Percentiles rank a stretch among this genome's conserved stretches.
These are phyloP conservation scores for Isoetes engelmannii DNA, from an alignment of 83 land plant genomes.

Conservation along the genomic window DNA sequence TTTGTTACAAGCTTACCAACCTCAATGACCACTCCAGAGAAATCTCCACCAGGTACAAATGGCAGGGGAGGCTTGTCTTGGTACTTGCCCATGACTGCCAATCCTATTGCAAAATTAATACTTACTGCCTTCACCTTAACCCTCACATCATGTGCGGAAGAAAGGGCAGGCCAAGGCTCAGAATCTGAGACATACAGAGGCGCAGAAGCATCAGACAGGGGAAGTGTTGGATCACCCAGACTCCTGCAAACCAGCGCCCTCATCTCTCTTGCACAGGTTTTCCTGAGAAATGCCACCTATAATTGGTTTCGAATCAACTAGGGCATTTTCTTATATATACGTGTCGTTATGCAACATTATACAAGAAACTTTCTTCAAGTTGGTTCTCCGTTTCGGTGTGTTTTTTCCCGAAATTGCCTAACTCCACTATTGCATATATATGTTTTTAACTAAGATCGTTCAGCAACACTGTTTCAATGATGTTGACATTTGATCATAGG, in stretches of 20 bases:
- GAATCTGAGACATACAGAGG: conserved; percentile 35
- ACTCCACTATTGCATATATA: too few species aligned
- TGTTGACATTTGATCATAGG: too few species aligned
- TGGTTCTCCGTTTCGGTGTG: too few species aligned
- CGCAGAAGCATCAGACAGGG: conserved; percentile 33
- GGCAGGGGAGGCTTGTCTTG: conserved; percentile 84
- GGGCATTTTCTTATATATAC: too few species aligned
- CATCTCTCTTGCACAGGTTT: conserved; percentile 28
- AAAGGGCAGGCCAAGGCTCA: conserved; percentile 54
- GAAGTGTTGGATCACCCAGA: conserved; percentile 79
- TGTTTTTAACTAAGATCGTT: too few species aligned
- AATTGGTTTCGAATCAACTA: too few species aligned
- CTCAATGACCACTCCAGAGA: conserved; percentile 68
- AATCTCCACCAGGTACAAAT: conserved; percentile 81
- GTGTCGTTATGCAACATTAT: too few species aligned
- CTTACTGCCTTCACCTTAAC: conserved; percentile 59
- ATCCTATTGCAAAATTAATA: conserved; percentile 77
- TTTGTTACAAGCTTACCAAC: conserved; percentile 54
- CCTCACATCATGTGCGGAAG: conserved; percentile 49
- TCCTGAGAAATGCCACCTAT: neutral
- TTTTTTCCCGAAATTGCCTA: too few species aligned
- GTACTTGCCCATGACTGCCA: conserved; percentile 72
- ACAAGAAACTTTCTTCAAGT: too few species aligned
- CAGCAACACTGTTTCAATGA: too few species aligned
- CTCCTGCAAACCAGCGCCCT: conserved; percentile 66